Base-by-base conservation (phyloP, 2,329 filamentous ascomycete species). In the Bisporella sp. region DNA sequence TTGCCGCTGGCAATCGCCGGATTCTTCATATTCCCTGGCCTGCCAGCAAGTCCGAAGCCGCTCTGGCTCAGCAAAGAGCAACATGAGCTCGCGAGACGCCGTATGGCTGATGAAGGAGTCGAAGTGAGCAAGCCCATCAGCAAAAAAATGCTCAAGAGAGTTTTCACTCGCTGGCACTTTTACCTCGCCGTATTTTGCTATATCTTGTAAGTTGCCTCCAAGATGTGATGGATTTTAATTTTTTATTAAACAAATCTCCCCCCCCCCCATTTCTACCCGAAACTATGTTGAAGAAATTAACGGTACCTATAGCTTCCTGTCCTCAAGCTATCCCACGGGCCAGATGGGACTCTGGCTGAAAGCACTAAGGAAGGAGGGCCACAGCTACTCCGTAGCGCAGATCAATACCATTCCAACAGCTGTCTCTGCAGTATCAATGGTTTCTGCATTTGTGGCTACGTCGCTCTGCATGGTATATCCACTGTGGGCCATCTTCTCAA, bases 401-500 rank as follows among this genome's bases (percentile, higher is more conserved):
- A 42, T 42, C 4, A 42, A 42, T 28, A 13, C 40, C 13, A 13
- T 21, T 42, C 40, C 40, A 8, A 42, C 40, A 9, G 40, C n/a
- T 12, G 29, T 28, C 8, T 42, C 8, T 42, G 40, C 40, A 4
- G 48, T 53, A 28, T 43, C 46, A 40, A 28, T 42, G 13, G 40
- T 42, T 21, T 42, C 40, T 12, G 29, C 57, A 1, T 53, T 63
- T 6, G 39, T 39, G 6, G 62, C 62, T 30, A 60, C 59, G 29
- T 63, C 60, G 59, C 56, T 50, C 8, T 61, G 56, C 33, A 71
- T 50, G 60, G 67, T 1, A 72, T 70, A 2, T 64, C 77, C 0
- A 69, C 72, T 0, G 61, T 73, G 5, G 77, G 73, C 73, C 60
- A 74, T 41, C 75, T 76, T 37, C 66, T 78, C 0, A 57, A 62